Conservation (phyloP, 352 stramenopile species). For the Pythium dissimile region DNA sequence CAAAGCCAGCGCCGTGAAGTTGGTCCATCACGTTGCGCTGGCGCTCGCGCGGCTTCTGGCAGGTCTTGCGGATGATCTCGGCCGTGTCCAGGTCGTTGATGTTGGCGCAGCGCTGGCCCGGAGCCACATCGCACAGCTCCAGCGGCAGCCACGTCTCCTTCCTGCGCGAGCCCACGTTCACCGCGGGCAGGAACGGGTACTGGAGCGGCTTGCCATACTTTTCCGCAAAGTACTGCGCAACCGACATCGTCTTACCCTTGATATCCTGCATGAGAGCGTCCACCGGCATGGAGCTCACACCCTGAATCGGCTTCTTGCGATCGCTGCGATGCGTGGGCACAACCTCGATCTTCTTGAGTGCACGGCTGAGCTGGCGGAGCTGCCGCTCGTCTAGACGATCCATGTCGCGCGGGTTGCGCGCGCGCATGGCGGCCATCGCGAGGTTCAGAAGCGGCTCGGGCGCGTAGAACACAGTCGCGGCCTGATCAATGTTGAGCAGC, state of each 20-base stretch:
- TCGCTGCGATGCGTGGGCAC: constrained; percentile 60
- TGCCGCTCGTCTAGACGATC: constrained; percentile 35
- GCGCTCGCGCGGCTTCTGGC: constrained; percentile 41
- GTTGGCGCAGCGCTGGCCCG: constrained; percentile 64
- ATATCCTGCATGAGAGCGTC: constrained; percentile 48
- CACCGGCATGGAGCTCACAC: constrained; percentile 41
- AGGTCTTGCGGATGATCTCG: constrained; percentile 79
- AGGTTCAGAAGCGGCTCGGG: constrained; percentile 52
- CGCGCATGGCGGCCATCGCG: constrained; percentile 36
- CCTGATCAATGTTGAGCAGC: constrained; percentile 71
- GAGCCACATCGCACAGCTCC: constrained; percentile 74
- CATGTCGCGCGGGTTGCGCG: constrained; percentile 32
- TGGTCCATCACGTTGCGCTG: constrained; percentile 60
- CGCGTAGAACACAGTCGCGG: constrained; percentile 65
- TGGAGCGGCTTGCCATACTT: constrained; percentile 53
- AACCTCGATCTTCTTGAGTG: constrained; percentile 52
- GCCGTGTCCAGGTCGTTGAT: constrained; percentile 80
- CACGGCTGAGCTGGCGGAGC: constrained; percentile 27
- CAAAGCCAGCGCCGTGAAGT: constrained; percentile 57
- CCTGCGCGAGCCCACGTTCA: constrained; percentile 63
- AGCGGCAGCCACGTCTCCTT: constrained; percentile 69
- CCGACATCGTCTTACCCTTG: constrained; percentile 45
- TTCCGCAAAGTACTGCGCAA: constrained; percentile 61
- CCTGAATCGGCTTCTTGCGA: constrained; percentile 48
- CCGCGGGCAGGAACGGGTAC: constrained; percentile 58